These are phyloP conservation scores for Plenodomus tracheiphilus DNA, from an alignment of 2,329 filamentous ascomycete species.

Conservation along the genomic window DNA sequence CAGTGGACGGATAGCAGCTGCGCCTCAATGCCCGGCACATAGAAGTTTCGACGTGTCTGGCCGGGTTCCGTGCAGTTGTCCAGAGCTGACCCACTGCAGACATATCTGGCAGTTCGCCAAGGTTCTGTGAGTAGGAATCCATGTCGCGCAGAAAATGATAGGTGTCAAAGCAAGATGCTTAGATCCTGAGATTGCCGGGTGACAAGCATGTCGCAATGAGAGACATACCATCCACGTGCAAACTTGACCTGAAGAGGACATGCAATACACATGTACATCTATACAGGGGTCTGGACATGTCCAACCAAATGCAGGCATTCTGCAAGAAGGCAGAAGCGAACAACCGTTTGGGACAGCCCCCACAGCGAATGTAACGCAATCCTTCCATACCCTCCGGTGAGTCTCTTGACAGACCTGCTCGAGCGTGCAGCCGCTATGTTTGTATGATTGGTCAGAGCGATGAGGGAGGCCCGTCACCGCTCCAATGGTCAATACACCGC, in stretches of 20 bases:
- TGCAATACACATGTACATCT: constrained; percentile 5
- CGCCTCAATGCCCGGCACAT: not conserved
- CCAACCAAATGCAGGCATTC: constrained; percentile 14
- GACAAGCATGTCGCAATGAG: constrained; percentile 9
- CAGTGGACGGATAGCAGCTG: constrained; percentile 8
- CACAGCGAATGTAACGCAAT: constrained; percentile 27
- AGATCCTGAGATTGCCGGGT: not conserved
- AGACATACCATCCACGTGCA: constrained; percentile 19
- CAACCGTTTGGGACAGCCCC: constrained; percentile 17
- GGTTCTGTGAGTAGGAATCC: not conserved
- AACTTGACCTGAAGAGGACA: constrained; percentile 12
- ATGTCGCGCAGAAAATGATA: not conserved
- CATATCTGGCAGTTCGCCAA: not conserved
- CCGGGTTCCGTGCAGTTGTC: constrained; percentile 21
- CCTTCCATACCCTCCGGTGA: constrained; percentile 28
- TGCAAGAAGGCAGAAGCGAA: constrained; percentile 20
- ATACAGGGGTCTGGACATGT: constrained; percentile 1
- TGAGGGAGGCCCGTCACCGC: constrained; percentile 19
- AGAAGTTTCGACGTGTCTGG: constrained; percentile 13
- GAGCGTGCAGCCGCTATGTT: constrained; percentile 1
- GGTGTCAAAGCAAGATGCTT: not conserved
- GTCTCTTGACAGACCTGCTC: constrained; percentile 17
- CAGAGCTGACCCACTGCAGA: not conserved
- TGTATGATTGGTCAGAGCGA: constrained; percentile 16
- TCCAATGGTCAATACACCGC: constrained; percentile 16